A percentile compares a stretch with the other conserved stretches of the same genome.
phyloP scores from a whole-genome alignment of 352 stramenopile genomes.

The Aphanomyces invadans region DNA sequence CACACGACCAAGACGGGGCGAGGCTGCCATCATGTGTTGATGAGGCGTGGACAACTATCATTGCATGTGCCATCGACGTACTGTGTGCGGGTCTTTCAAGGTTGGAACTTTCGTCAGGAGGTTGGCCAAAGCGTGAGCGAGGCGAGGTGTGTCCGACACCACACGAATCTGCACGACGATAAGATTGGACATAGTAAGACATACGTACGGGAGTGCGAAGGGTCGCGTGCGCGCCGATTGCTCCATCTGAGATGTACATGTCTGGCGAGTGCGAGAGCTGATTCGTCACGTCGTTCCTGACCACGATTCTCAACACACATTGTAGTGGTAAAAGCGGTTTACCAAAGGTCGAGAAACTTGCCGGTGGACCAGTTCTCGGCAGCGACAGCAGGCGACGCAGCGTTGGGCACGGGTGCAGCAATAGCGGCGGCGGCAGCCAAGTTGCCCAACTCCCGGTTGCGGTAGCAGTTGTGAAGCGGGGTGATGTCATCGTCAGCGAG shows the following conservation, averaged over 20 bases:
- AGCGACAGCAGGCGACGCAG: slow-evolving; percentile 16
- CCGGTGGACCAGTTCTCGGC: slow-evolving; percentile 62
- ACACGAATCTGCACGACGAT: slow-evolving; percentile 32
- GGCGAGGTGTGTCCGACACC: slow-evolving; percentile 65
- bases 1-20: slow-evolving; percentile 75
- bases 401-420: neutral
- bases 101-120: slow-evolving; percentile 38
- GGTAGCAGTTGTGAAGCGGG: slow-evolving; percentile 64
- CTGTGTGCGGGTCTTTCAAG: slow-evolving; percentile 10
- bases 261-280: slow-evolving; percentile 48
- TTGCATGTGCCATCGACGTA: too few species aligned
- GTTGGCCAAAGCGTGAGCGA: slow-evolving; percentile 62
- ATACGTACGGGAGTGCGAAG: slow-evolving; percentile 64
- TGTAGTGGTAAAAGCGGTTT: neutral
- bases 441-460: slow-evolving; percentile 34
- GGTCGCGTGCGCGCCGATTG: slow-evolving; percentile 68
- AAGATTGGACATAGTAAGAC: slow-evolving; percentile 35
- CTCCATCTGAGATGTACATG: slow-evolving; percentile 68
- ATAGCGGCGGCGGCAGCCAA: neutral
- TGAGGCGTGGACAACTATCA: too few species aligned
- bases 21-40: slow-evolving; percentile 38
- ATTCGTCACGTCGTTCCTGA: slow-evolving; percentile 42
- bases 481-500: slow-evolving; percentile 74
- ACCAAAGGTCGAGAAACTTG: slow-evolving; percentile 36
- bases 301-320: neutral